phyloP scores from a whole-genome alignment of 2,329 filamentous ascomycete genomes.

The Hyphodiscus sp. region DNA sequence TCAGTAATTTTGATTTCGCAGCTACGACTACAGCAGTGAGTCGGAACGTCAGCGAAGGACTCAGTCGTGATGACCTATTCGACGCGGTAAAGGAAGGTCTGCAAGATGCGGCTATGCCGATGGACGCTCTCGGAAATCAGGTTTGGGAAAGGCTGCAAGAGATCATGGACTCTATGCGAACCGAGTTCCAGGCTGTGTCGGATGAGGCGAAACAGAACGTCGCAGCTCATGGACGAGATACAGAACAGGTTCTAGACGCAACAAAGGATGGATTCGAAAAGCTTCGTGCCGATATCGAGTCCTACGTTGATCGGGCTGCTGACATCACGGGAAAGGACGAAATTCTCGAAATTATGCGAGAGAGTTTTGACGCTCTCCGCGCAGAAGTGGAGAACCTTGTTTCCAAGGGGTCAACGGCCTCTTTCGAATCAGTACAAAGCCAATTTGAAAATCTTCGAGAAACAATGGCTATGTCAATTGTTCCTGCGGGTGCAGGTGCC shows the following conservation, averaged over 20 bases:
- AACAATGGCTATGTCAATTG: constrained; percentile 45
- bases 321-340: constrained; percentile 69
- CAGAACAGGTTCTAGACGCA: constrained; percentile 81
- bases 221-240: constrained; percentile 70
- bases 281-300: constrained; percentile 72
- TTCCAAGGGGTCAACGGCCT: constrained; percentile 40
- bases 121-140: constrained; percentile 40
- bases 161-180: constrained; percentile 53
- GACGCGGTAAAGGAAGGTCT: constrained; percentile 54
- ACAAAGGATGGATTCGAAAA: constrained; percentile 82
- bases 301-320: constrained; percentile 67
- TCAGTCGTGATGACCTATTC: constrained; percentile 49
- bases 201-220: constrained; percentile 71
- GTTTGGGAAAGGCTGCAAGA: constrained; percentile 54
- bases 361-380: constrained; percentile 59
- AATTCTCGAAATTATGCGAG: constrained; percentile 62
- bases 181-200: constrained; percentile 53
- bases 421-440: constrained; percentile 46
- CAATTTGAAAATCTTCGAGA: constrained; percentile 58
- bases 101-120: constrained; percentile 36
- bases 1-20: constrained; percentile 44
- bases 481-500: constrained; percentile 37
- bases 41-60: constrained; percentile 41
- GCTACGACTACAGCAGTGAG: constrained; percentile 20
- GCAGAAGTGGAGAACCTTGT: constrained; percentile 62